These are phyloP conservation scores for Aspergillus clavatus DNA, from an alignment of 2,329 filamentous ascomycete genomes.

Conservation along the genomic window DNA sequence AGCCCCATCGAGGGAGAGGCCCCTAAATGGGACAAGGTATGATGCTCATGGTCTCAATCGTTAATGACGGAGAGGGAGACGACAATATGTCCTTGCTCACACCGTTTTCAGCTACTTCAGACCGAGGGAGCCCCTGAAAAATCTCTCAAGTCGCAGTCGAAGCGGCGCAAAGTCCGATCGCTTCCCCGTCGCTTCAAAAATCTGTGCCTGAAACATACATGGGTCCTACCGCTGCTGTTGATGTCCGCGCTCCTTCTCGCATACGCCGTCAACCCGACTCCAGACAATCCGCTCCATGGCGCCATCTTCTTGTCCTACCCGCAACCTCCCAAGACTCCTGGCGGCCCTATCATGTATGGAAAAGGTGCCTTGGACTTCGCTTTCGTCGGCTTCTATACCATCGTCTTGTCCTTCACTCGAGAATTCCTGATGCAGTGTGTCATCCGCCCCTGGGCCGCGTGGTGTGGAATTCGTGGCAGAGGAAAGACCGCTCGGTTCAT, in stretches of 20 bases:
- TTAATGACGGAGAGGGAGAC: too few species aligned
- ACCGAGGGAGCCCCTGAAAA: conserved; percentile 22
- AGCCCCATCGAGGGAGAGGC: conserved; percentile 29
- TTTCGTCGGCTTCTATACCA: conserved; percentile 82
- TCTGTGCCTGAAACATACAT: conserved; percentile 50
- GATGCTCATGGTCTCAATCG: not conserved
- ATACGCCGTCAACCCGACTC: conserved; percentile 71
- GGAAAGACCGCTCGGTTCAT: conserved; percentile 87
- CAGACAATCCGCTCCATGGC: conserved; percentile 71
- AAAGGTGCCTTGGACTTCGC: conserved; percentile 84
- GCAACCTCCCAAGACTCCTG: conserved; percentile 52
- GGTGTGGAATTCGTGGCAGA: conserved; percentile 63
- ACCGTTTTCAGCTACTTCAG: conserved; percentile 18
- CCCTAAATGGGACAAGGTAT: conserved; percentile 29
- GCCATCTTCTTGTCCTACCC: conserved; percentile 90
- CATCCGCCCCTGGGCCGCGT: conserved; percentile 69
- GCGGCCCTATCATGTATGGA: conserved; percentile 65
- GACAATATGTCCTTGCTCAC: conserved; percentile 2
- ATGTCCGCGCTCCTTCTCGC: conserved; percentile 58
- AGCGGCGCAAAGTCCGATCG: conserved; percentile 42
- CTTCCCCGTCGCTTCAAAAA: conserved; percentile 42
- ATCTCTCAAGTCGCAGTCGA: conserved; percentile 34
- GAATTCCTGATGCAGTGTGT: conserved; percentile 94
- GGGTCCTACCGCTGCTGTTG: conserved; percentile 65
- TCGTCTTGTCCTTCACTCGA: conserved; percentile 86